Base-by-base conservation (phyloP, 164 flowering plant species). In the Paratinospora sagittata region DNA sequence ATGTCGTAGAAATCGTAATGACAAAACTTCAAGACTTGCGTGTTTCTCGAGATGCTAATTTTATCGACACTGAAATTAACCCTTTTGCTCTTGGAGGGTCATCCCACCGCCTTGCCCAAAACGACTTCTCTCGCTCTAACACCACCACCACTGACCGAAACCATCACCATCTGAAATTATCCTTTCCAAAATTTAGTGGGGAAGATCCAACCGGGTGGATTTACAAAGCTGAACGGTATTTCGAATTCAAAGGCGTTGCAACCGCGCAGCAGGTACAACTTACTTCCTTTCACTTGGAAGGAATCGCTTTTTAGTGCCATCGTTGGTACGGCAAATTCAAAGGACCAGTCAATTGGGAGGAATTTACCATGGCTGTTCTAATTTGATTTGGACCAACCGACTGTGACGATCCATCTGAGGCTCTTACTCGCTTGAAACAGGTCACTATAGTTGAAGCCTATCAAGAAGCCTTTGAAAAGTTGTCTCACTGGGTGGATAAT, bases 371-470 rank as follows among this genome's bases (percentile, higher is more conserved):
- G 7, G 69, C 52, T 3, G 24, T 66, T 1, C 52, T 37, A 2
- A 10, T 2, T 6, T 26, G 69, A 34, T 27, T 69, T 27, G 63
- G 63, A 7, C 39, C 63, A 17, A 49, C 43, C 1, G 24, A 30
- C 2, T 69, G 17, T 62, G 71, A 69, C 1, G 71, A 69, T 34
- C 71, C 63, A 0, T 69, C 71, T 6, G 71, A 69, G 30, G 71
- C 62, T 30, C 27, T 69, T 16, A 6, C 71, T 17, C 61, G 63
- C 2, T 41, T 69, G 2, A 47, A 69, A 23, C 71, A 69, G 52
- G 5, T 17, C 3, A 26, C 71, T 2, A 69, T 63, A 27, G 41
- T 69, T 3, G 63, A 21, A 30, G 71, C 63, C 1, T 69, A 69
- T 14, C 63, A 69, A 34, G 71, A 69, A 27, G 34, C 39, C 19